These are phyloP conservation scores for Botrytis deweyae DNA, from an alignment of 2,329 filamentous ascomycete genomes.

Conservation along the genomic window DNA sequence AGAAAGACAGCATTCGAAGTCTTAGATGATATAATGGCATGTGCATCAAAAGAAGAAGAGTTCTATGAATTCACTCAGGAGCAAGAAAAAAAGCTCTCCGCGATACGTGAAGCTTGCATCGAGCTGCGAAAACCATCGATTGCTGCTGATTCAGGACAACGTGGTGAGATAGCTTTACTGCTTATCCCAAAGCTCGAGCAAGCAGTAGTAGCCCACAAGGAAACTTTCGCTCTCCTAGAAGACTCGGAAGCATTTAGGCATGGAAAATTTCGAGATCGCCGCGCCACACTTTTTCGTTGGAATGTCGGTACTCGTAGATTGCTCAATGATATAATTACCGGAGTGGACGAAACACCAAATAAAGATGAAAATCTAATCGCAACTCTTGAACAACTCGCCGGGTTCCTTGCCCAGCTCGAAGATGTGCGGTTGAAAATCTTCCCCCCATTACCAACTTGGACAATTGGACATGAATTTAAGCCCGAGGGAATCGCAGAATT, in stretches of 20 bases:
- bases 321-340: not conserved
- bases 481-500: not conserved
- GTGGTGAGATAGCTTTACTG: not conserved
- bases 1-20: not conserved
- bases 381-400: not conserved
- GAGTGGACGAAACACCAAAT: not conserved
- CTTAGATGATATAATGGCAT: not conserved
- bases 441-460: conserved; percentile 3
- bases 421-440: conserved; percentile 9
- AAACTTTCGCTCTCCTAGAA: not conserved
- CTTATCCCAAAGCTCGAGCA: not conserved
- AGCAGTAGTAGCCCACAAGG: not conserved
- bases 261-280: conserved; percentile 4
- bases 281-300: conserved; percentile 9
- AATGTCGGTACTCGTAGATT: conserved; percentile 8
- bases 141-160: not conserved
- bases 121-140: not conserved
- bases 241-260: not conserved
- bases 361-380: not conserved
- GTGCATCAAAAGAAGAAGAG: not conserved
- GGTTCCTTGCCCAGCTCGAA: conserved; percentile 2
- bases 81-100: not conserved
- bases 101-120: not conserved
- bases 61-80: conserved; percentile 5
- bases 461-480: not conserved